Evolutionary conservation across 768 basidiomycete species (phyloP).

Genomic region (Mycena galopus): DNA sequence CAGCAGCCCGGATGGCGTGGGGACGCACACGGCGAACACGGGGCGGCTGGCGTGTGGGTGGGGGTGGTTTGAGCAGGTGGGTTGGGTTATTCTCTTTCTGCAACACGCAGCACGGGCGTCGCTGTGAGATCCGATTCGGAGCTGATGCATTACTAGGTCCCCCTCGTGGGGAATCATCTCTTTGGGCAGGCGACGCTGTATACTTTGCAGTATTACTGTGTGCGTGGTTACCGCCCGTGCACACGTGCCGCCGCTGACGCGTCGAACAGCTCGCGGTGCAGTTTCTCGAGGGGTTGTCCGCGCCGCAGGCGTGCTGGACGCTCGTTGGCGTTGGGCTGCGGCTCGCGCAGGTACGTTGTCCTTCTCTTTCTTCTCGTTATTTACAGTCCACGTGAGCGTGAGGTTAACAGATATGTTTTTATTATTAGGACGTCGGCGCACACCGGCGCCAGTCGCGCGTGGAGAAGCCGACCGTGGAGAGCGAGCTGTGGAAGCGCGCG

Average conservation of each 20-base stretch:
- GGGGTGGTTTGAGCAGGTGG: conserved; percentile 76
- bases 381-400: neutral
- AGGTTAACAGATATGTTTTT: neutral
- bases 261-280: conserved; percentile 56
- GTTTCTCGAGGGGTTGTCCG: conserved; percentile 67
- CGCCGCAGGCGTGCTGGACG: conserved; percentile 76
- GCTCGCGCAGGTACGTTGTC: conserved; percentile 15
- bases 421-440: conserved; percentile 75
- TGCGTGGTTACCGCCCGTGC: conserved; percentile 47
- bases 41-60: conserved; percentile 67
- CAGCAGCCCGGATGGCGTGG: conserved; percentile 56
- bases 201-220: conserved; percentile 79
- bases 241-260: conserved; percentile 36
- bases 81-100: neutral
- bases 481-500: conserved; percentile 80
- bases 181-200: conserved; percentile 74
- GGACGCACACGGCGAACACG: conserved; percentile 48
- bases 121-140: neutral
- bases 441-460: conserved; percentile 59
- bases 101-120: neutral
- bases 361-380: neutral
- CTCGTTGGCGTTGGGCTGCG: conserved; percentile 62
- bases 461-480: conserved; percentile 59
- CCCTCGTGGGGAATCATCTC: conserved; percentile 72
- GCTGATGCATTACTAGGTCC: conserved; percentile 36